phyloP scores from a whole-genome alignment of 192 early-diverging fungal genomes.

The Dimargaris cristalligena region DNA sequence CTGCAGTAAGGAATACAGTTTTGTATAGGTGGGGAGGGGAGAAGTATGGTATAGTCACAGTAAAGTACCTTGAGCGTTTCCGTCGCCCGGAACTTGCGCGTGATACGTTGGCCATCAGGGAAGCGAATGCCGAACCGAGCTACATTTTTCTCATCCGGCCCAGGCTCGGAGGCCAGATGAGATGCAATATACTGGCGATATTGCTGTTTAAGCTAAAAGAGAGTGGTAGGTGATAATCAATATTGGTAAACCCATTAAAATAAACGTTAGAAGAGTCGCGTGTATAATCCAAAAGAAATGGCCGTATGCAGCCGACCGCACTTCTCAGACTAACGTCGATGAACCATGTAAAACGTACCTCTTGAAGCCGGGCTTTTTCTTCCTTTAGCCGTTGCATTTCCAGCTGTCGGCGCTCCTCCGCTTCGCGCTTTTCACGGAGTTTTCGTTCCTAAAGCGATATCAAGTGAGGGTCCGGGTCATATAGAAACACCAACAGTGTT shows the following conservation, averaged over 20 bases:
- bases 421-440: not conserved
- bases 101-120: not conserved
- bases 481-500: no score
- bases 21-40: no score
- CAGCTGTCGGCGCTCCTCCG: not conserved
- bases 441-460: not conserved
- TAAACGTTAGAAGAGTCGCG: not conserved
- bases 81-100: not conserved
- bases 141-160: not conserved
- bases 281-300: not conserved
- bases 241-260: not conserved
- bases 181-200: not conserved
- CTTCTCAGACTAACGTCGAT: not conserved
- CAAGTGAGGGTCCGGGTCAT: no score
- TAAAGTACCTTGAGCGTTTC: not conserved
- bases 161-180: not conserved
- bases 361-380: not conserved
- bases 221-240: not conserved
- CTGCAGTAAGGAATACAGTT: not conserved
- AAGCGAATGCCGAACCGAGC: slow-evolving; percentile 3
- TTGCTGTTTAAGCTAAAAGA: not conserved
- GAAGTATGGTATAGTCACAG: not conserved
- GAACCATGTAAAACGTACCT: not conserved
- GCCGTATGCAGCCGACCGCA: no score
- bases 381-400: not conserved